Conservation (phyloP, 495 filamentous ascomycete species). For the Trichoderma reesei region DNA sequence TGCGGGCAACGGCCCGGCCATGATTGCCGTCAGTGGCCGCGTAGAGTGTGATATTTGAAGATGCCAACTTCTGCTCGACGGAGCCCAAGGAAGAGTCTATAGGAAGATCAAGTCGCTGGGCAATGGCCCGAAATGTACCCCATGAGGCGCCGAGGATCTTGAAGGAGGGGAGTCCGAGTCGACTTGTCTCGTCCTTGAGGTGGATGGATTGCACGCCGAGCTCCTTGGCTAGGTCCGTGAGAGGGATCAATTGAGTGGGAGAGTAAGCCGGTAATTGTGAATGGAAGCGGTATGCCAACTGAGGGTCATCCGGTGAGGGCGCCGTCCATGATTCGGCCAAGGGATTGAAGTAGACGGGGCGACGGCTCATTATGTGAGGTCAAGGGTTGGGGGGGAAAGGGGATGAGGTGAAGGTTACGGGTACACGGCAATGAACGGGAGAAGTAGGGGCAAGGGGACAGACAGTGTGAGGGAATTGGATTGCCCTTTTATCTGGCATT, state of each 20-base stretch:
- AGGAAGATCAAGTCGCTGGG: slow-evolving; percentile 29
- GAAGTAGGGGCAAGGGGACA: no score
- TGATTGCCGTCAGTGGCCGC: slow-evolving; percentile 60
- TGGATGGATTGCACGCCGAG: slow-evolving; percentile 44
- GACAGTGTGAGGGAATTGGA: no score
- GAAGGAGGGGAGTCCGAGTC: slow-evolving; percentile 59
- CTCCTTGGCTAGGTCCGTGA: slow-evolving; percentile 44
- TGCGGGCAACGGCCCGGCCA: slow-evolving; percentile 57
- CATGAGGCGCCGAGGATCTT: slow-evolving; percentile 74
- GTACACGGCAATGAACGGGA: no score
- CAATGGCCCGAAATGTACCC: slow-evolving; percentile 50
- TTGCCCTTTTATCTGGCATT: no score
- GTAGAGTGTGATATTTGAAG: slow-evolving; percentile 19
- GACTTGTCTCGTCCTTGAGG: slow-evolving; percentile 49
- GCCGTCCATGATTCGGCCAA: slow-evolving; percentile 10
- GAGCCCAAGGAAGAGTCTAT: slow-evolving; percentile 17
- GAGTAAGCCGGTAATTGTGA: slow-evolving; percentile 38
- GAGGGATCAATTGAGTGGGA: slow-evolving; percentile 38
- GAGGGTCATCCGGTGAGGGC: neutral
- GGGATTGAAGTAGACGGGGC: slow-evolving; percentile 11
- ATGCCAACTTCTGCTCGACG: slow-evolving; percentile 24
- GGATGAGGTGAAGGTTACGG: neutral
- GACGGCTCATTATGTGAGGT: neutral
- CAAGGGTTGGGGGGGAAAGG: no score
- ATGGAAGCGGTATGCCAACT: slow-evolving; percentile 33